Conservation (phyloP, 2,329 filamentous ascomycete genomes). For the Lasiodiplodia gonubiensis region DNA sequence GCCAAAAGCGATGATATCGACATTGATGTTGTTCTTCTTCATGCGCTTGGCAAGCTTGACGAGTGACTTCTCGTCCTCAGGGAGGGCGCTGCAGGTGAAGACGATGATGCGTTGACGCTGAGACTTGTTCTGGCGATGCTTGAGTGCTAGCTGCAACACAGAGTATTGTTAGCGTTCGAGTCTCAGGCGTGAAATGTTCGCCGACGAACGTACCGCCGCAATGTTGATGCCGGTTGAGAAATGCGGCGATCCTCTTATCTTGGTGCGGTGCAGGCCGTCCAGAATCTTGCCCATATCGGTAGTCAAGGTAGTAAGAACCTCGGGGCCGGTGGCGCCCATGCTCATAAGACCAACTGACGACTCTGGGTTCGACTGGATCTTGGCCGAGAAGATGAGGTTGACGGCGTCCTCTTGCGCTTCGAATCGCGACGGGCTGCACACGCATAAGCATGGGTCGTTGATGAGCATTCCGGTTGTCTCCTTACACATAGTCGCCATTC, state of each 20-base stretch:
- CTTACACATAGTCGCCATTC: conserved; percentile 84
- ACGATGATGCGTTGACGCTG: conserved; percentile 97
- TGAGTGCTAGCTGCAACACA: conserved; percentile 77
- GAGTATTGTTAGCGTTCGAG: background rate
- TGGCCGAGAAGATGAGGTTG: conserved; percentile 92
- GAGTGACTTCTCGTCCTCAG: conserved; percentile 87
- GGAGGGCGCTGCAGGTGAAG: conserved; percentile 91
- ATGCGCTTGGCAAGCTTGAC: conserved; percentile 93
- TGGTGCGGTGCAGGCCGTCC: conserved; percentile 88
- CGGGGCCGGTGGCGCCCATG: conserved; percentile 97
- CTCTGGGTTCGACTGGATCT: conserved; percentile 94
- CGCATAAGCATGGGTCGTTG: conserved; percentile 31
- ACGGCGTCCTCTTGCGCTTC: conserved; percentile 96
- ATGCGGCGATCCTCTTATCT: conserved; percentile 88
- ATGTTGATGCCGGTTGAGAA: conserved; percentile 95
- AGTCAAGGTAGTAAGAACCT: conserved; percentile 94
- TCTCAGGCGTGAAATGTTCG: no score
- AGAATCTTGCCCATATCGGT: conserved; percentile 96
- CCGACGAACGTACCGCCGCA: conserved; percentile 71
- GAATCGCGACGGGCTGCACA: conserved; percentile 80
- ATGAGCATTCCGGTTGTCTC: background rate
- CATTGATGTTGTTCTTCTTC: conserved; percentile 98
- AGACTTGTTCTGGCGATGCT: conserved; percentile 97
- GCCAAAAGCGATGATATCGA: conserved; percentile 95
- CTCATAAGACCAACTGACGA: conserved; percentile 98